Conservation (phyloP, 2,329 filamentous ascomycete species). For the Diaporthe destruens region DNA sequence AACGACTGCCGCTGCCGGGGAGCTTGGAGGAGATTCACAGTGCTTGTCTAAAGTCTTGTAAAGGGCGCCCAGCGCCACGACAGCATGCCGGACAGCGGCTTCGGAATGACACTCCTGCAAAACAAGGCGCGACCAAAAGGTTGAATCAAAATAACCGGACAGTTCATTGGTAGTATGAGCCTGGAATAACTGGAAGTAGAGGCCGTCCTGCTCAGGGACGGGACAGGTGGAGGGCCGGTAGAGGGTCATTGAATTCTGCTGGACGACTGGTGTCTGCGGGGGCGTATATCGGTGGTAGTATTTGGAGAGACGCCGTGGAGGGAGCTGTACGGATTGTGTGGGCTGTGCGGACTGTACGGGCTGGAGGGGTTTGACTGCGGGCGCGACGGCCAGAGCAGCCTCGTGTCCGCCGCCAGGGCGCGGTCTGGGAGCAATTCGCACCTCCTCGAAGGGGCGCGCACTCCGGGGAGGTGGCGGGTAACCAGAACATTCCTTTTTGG, state of each 20-base stretch:
- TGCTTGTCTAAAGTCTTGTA: slow-evolving; percentile 75
- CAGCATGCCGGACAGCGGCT: slow-evolving; percentile 72
- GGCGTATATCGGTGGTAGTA: slow-evolving; percentile 52
- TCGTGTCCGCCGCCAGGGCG: slow-evolving; percentile 34
- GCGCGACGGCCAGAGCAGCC: slow-evolving; percentile 39
- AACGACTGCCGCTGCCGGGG: slow-evolving; percentile 54
- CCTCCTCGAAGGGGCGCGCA: slow-evolving; percentile 59
- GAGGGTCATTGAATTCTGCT: slow-evolving; percentile 49
- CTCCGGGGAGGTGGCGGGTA: slow-evolving; percentile 70
- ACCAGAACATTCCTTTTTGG: slow-evolving; percentile 70
- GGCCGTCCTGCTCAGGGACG: slow-evolving; percentile 63
- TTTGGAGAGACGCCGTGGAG: slow-evolving; percentile 43
- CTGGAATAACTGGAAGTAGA: slow-evolving; percentile 74
- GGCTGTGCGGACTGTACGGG: slow-evolving; percentile 44
- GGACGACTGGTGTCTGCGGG: slow-evolving; percentile 50
- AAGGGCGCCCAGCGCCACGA: slow-evolving; percentile 74
- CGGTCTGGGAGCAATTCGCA: slow-evolving; percentile 64
- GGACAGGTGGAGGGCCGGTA: slow-evolving; percentile 62
- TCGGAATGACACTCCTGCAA: slow-evolving; percentile 74
- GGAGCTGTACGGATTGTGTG: slow-evolving; percentile 43
- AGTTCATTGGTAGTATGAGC: slow-evolving; percentile 72
- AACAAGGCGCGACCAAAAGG: slow-evolving; percentile 74
- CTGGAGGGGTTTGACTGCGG: slow-evolving; percentile 42
- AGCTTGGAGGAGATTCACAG: slow-evolving; percentile 62
- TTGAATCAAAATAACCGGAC: slow-evolving; percentile 75